phyloP scores from a whole-genome alignment of 768 basidiomycete genomes.

The Scleroderma citrinum region DNA sequence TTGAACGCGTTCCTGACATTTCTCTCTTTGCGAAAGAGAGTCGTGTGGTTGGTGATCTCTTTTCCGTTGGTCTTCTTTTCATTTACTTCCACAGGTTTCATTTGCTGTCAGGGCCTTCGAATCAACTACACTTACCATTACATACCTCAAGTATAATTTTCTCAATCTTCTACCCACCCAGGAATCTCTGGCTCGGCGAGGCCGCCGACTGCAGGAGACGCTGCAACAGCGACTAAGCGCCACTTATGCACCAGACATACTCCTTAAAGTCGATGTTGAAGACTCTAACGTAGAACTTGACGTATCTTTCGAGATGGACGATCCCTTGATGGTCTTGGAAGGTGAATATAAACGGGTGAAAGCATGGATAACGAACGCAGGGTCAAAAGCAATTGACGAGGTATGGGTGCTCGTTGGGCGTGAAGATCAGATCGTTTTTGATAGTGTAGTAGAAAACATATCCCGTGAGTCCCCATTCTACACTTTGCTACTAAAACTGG shows the following conservation, averaged over 20 bases:
- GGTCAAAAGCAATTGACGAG: conserved; percentile 53
- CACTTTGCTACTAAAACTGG: neutral
- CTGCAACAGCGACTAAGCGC: conserved; percentile 59
- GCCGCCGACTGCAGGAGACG: conserved; percentile 72
- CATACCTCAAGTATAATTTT: conserved; percentile 60
- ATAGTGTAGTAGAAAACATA: conserved; percentile 15
- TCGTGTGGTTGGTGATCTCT: conserved; percentile 45
- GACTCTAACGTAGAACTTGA: conserved; percentile 60
- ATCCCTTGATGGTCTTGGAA: conserved; percentile 47
- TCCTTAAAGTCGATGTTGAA: conserved; percentile 56
- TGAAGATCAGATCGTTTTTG: conserved; percentile 60
- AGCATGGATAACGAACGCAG: conserved; percentile 63
- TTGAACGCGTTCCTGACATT: conserved; percentile 59
- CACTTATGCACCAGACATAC: conserved; percentile 65
- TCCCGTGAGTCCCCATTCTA: conserved; percentile 12
- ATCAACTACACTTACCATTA: conserved; percentile 50
- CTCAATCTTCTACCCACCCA: conserved; percentile 61
- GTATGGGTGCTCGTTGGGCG: conserved; percentile 62
- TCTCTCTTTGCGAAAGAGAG: conserved; percentile 56
- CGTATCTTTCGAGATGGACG: conserved; percentile 50
- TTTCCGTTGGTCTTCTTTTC: neutral
- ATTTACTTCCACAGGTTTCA: conserved; percentile 41
- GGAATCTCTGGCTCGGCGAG: conserved; percentile 66
- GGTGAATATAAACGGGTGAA: conserved; percentile 59
- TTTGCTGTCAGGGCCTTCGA: conserved; percentile 51